These are phyloP conservation scores for Sphaerosporella brunnea DNA, from an alignment of 495 filamentous ascomycete species.

Conservation along the genomic window DNA sequence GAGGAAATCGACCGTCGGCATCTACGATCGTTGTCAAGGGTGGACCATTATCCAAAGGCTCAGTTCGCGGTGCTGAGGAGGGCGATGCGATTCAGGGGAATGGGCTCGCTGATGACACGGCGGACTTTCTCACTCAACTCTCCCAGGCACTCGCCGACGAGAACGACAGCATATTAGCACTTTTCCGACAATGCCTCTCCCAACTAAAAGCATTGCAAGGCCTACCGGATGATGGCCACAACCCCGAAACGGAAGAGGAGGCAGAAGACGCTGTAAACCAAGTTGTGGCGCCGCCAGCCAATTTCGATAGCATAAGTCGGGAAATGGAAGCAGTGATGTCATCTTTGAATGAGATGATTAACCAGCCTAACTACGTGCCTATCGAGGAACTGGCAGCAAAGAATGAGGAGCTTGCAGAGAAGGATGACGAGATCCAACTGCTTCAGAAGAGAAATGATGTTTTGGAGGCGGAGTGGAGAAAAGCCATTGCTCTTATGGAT, in stretches of 20 bases:
- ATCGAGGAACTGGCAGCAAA: constrained; percentile 84
- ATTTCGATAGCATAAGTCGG: constrained; percentile 51
- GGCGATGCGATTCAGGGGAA: constrained; percentile 23
- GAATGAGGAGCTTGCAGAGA: constrained; percentile 74
- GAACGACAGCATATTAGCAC: constrained; percentile 63
- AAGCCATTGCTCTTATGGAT: constrained; percentile 78
- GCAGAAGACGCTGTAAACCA: constrained; percentile 27
- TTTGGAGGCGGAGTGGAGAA: constrained; percentile 79
- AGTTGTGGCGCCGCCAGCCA: constrained; percentile 34
- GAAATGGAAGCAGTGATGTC: constrained; percentile 60
- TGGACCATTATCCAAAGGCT: constrained; percentile 21
- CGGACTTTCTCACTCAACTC: constrained; percentile 75
- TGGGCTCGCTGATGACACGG: constrained; percentile 63
- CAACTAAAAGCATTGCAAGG: constrained; percentile 67
- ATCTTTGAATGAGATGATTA: constrained; percentile 64
- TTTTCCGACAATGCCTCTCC: constrained; percentile 52
- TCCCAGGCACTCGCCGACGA: constrained; percentile 81
- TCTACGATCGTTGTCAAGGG: constrained; percentile 29
- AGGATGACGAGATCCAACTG: constrained; percentile 73
- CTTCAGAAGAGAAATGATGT: constrained; percentile 73
- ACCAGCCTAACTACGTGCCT: constrained; percentile 88
- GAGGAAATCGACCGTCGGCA: constrained; percentile 32
- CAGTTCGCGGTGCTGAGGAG: constrained; percentile 33
- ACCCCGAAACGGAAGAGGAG: constrained; percentile 25
- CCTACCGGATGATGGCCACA: constrained; percentile 35